Evolutionary conservation across 352 stramenopile species (phyloP), one percentile per base, ranked within the genome.

Genomic region (Phytophthora pluvialis): DNA sequence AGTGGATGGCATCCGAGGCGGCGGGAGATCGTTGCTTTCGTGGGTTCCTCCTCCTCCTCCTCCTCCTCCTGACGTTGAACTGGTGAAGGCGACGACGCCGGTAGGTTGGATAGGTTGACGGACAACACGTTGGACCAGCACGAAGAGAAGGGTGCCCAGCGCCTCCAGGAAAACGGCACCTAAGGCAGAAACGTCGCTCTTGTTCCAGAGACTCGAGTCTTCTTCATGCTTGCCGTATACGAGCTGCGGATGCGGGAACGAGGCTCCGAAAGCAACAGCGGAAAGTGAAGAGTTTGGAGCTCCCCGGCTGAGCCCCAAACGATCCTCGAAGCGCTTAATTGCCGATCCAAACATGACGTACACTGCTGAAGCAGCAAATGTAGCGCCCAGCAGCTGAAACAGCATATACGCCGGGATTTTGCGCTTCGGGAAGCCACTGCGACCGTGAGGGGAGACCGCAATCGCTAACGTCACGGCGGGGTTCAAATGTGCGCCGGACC

Each of bases 401-500:
- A 79, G 10, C 55, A 81, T 77, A 39, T 91, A 95, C 8, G 73
- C 73, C 21, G 84, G 43, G 18, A 86, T 39, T 59, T 93, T 89
- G 42, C 62, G 65, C 26, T 61, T 77, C 1, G 54, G 60, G 43
- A 80, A 76, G 4, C 55, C 45, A 38, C 39, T 74, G 28, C 67
- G 65, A 26, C 68, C 66, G 28, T 67, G 48, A 28, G 44, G 44
- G 10, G 86, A 70, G 3, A 89, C 18, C 2, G 76, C 71, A 53
- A 93, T 75, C 0, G 79, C 70, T 33, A 89, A n/a, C 12, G 76
- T 85, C 21, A 91, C 70, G 0, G 81, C 81, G 25, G 85, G 85
- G 64, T 93, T 93, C 36, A 91, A 68, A 60, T 93, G 85, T 2
- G 81, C 82, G 18, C 82, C 82, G 3, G 78, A 89, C 25, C 86